Evolutionary conservation across 441 rosid genomes (phyloP).

Genomic region (Raphanus hybrid): DNA sequence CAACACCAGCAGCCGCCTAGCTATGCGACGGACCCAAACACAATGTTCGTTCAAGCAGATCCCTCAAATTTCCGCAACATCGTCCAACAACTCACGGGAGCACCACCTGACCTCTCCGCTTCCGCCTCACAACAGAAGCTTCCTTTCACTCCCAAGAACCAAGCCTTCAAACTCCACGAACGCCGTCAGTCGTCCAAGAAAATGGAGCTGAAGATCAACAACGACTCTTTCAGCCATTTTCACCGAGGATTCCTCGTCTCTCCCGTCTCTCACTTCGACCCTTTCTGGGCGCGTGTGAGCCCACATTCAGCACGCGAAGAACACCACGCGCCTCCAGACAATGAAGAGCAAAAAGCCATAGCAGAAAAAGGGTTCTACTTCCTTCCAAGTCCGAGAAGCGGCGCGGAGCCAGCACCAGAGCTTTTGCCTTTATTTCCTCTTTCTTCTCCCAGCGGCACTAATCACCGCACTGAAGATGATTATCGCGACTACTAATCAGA

Average conservation of each 20-base stretch:
- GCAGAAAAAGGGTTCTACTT: constrained; percentile 75
- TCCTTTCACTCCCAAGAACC: constrained; percentile 54
- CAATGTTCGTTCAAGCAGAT: constrained; percentile 86
- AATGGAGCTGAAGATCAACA: constrained; percentile 66
- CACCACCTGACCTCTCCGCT: constrained; percentile 47
- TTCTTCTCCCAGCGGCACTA: constrained; percentile 52
- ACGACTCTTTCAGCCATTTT: constrained; percentile 37
- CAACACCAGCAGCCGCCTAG: constrained; percentile 42
- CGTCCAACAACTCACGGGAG: constrained; percentile 84
- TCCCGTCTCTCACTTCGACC: constrained; percentile 76
- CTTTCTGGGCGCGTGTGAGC: constrained; percentile 51
- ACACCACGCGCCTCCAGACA: constrained; percentile 19
- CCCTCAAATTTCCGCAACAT: constrained; percentile 83
- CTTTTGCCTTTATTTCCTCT: constrained; percentile 77
- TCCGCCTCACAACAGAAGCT: constrained; percentile 52
- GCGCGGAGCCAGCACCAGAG: constrained; percentile 64
- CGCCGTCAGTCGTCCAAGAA: constrained; percentile 66
- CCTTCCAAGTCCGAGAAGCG: constrained; percentile 65
- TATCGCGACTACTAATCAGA: constrained; percentile 24
- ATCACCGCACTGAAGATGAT: constrained; percentile 15
- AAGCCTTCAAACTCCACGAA: constrained; percentile 79
- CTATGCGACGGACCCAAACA: constrained; percentile 63
- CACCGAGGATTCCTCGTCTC: constrained; percentile 59
- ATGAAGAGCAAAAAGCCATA: constrained; percentile 56
- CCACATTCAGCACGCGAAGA: constrained; percentile 43